Conservation (phyloP, 768 basidiomycete species). For the Daedaleopsis sinensis region DNA sequence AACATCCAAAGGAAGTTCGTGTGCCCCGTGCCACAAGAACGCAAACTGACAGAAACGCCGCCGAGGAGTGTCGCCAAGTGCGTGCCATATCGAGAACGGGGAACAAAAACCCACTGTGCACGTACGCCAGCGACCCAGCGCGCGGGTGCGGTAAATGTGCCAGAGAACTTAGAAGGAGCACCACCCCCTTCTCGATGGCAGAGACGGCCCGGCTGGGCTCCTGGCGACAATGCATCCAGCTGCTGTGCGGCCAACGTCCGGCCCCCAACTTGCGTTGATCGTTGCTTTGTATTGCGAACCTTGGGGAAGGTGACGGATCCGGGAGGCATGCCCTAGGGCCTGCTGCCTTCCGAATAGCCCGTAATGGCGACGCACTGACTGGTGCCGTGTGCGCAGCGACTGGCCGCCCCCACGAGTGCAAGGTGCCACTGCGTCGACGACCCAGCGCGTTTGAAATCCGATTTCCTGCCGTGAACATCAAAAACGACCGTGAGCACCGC, state of each 20-base stretch:
- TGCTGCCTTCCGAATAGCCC: neutral
- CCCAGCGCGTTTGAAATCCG: too few relatives aligned
- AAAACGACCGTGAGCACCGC: too few relatives aligned
- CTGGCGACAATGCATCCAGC: constrained; percentile 1
- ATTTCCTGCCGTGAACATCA: too few relatives aligned
- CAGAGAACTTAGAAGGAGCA: neutral
- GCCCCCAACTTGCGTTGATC: neutral
- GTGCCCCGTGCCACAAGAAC: neutral
- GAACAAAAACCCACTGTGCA: neutral
- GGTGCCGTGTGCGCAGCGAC: neutral
- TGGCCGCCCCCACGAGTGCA: neutral
- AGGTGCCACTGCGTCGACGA: too few relatives aligned
- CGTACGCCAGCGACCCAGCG: neutral
- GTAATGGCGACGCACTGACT: neutral
- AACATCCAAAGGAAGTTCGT: neutral
- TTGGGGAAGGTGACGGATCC: neutral
- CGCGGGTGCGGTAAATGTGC: neutral
- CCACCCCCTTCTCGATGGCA: neutral
- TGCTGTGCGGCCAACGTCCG: neutral
- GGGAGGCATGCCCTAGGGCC: neutral
- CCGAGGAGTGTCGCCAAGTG: neutral
- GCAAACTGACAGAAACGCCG: constrained; percentile 5
- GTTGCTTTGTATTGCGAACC: neutral
- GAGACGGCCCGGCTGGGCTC: neutral
- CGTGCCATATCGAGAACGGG: neutral